phyloP scores from a whole-genome alignment of 176 grass and related monocot species.

The Pontederia crassipes region DNA sequence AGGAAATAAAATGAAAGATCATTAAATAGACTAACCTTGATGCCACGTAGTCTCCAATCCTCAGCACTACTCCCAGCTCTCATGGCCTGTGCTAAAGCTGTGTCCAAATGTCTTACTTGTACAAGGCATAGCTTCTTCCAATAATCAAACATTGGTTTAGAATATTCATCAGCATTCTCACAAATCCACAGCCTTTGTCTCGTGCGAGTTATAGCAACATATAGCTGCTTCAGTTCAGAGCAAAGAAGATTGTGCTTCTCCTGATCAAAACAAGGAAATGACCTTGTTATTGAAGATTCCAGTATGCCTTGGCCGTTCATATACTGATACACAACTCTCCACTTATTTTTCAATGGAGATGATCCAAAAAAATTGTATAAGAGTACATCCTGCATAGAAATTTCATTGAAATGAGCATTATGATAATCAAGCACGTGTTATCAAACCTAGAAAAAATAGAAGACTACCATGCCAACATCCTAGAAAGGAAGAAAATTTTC shows the following conservation, averaged over 20 bases:
- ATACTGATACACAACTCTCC: conserved; percentile 76
- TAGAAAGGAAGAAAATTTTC: neutral
- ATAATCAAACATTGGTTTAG: conserved; percentile 68
- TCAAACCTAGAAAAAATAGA: neutral
- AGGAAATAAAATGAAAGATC: neutral
- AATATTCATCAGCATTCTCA: conserved; percentile 61
- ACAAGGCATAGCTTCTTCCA: conserved; percentile 86
- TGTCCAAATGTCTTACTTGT: conserved; percentile 53
- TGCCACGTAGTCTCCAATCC: conserved; percentile 67
- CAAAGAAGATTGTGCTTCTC: conserved; percentile 59
- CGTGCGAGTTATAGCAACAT: conserved; percentile 86
- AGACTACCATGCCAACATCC: neutral
- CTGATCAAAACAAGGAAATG: conserved; percentile 44
- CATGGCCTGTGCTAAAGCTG: conserved; percentile 53
- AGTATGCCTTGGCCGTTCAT: conserved; percentile 41
- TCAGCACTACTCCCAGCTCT: conserved; percentile 46
- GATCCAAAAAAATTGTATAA: conserved; percentile 78
- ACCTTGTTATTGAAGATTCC: conserved; percentile 20
- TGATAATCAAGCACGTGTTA: no score
- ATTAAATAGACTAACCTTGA: conserved; percentile 36
- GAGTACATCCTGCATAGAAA: conserved; percentile 55
- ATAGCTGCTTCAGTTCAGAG: conserved; percentile 91
- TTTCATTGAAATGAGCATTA: conserved; percentile 3
- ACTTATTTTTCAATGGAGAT: conserved; percentile 59
- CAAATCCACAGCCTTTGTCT: conserved; percentile 83